Conservation (phyloP, 2,329 filamentous ascomycete genomes). For the Verruconis gallopava region DNA sequence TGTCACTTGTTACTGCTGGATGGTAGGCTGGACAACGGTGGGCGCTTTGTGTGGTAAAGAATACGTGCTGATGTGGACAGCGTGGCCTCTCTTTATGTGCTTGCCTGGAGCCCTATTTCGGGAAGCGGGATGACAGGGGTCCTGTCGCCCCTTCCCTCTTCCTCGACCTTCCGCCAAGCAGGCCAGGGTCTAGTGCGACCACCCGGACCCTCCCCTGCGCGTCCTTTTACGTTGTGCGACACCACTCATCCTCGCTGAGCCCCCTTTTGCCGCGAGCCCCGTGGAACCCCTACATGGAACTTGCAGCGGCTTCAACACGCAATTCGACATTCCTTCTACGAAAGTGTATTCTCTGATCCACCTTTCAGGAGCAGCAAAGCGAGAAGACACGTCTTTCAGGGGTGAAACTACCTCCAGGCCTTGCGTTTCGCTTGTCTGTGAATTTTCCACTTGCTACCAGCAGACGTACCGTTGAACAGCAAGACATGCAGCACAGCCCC, state of each 20-base stretch:
- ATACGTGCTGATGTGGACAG: constrained; percentile 2
- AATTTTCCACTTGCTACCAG: not conserved
- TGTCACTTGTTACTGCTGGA: not conserved
- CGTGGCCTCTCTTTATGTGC: constrained; percentile 2
- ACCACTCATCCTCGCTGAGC: not conserved
- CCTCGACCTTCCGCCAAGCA: not conserved
- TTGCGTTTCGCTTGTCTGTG: not conserved
- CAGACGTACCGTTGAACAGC: not conserved
- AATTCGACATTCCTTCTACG: too few species aligned
- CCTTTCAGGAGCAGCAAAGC: not conserved
- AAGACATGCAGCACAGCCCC: not conserved
- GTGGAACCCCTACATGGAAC: too few species aligned
- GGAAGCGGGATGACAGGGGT: not conserved
- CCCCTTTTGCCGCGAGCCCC: too few species aligned
- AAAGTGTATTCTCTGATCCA: not conserved
- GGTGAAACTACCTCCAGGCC: not conserved
- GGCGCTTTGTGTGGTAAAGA: not conserved
- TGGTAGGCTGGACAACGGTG: not conserved
- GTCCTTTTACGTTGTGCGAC: not conserved
- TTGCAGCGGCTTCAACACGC: too few species aligned
- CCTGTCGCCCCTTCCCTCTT: not conserved
- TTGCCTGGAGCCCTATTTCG: not conserved
- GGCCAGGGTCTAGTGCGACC: too few species aligned
- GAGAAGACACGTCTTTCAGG: not conserved
- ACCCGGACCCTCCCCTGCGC: too few species aligned